Base-by-base conservation (phyloP, 2,329 filamentous ascomycete species). In the Alternaria gaisen region DNA sequence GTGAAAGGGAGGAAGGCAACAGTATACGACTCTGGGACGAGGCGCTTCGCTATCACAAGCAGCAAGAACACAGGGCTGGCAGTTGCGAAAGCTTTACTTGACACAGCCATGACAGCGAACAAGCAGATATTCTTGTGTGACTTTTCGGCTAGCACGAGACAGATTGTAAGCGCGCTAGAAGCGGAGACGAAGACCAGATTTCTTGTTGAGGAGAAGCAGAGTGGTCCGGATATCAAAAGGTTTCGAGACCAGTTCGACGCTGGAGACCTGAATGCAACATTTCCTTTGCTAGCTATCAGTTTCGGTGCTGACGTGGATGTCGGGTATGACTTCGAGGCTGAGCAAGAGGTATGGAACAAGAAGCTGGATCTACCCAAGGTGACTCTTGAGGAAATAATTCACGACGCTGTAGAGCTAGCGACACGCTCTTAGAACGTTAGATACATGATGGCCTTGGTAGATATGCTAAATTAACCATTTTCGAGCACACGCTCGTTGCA, bases 231-330 rank as follows among this genome's bases (percentile, higher is more conserved):
- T 16, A 54, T 73, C 9, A 41, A 53, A 51, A 55, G 52, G 14
- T 22, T 56, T 56, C 59, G 55, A 42, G 22, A 57, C n/a, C 54
- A 51, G 38, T 65, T 67, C 24, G 64, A 69, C 34, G 48, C 11
- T 5, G 72, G 71, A 3, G 71, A 73, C 42, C 59, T 44, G 10
- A 44, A 51, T 22, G 67, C 67, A 2, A 60, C 58, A 43, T 75
- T 59, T 60, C 42, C 53, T 9, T 28, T 75, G 34, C 14, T 72
- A 10, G 58, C 63, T 12, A 18, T 68, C 9, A 69, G 59, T 32
- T 72, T 74, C 36, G 61, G 60, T 8, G 67, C 54, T 1, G 69
- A 73, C 59, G 52, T 72, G 4, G 63, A 73, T 56, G 63, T 70
- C 5, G 67, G 65, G 7, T 65, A 69, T 44, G 60, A 72, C 36